Percentiles rank a stretch among this genome's conserved stretches.
phyloP scores from a whole-genome alignment of 1,139 yeast genomes.

The Hansenula lynferdii region DNA sequence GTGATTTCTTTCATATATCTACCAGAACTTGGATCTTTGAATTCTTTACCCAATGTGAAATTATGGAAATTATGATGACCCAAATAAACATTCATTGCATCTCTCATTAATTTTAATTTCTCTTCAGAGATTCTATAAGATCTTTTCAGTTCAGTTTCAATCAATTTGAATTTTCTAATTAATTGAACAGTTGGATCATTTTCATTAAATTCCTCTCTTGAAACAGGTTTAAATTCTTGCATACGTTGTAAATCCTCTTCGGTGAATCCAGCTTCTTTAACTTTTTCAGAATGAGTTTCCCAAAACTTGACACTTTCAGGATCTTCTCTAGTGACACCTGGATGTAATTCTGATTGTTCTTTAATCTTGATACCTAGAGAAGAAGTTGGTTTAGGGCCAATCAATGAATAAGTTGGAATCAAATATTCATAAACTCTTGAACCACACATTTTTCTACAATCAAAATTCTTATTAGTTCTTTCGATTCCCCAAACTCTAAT shows the following conservation, averaged over 20 bases:
- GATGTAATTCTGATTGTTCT: constrained; percentile 46
- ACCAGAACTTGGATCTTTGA: constrained; percentile 78
- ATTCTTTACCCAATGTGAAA: constrained; percentile 86
- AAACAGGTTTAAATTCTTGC: constrained; percentile 25
- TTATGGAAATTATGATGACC: constrained; percentile 96
- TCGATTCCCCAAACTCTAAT: constrained; percentile 92
- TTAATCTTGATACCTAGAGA: constrained; percentile 56
- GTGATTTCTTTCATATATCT: constrained; percentile 76
- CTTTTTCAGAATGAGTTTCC: constrained; percentile 45
- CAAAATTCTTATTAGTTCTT: constrained; percentile 86
- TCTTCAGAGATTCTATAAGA: constrained; percentile 59
- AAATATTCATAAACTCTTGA: constrained; percentile 92
- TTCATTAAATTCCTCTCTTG: constrained; percentile 31
- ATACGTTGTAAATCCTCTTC: constrained; percentile 39
- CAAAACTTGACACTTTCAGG: constrained; percentile 72
- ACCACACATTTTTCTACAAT: constrained; percentile 92
- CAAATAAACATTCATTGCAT: constrained; percentile 65
- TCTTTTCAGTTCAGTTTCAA: constrained; percentile 69
- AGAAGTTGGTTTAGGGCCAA: constrained; percentile 84
- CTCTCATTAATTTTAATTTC: constrained; percentile 58
- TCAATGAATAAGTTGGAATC: constrained; percentile 82
- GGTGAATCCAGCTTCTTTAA: constrained; percentile 43
- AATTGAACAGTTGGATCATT: constrained; percentile 31
- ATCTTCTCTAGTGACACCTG: constrained; percentile 59
- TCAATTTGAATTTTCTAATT: constrained; percentile 52